Base-by-base conservation (phyloP, 345 rosid genomes). In the Populus alba region DNA sequence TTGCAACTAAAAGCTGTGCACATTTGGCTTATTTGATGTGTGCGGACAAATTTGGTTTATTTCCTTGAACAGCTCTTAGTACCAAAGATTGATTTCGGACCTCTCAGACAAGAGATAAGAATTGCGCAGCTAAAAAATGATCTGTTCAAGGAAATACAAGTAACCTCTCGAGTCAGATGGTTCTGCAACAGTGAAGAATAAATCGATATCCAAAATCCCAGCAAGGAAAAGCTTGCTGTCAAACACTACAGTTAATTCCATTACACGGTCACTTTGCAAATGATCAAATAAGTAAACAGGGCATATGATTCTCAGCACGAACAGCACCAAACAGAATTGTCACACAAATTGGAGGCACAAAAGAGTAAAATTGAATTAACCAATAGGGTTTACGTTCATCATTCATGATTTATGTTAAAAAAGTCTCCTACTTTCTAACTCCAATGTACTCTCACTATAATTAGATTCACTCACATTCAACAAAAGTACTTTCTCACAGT, bases 121-220 rank as follows among this genome's bases (percentile, higher is more conserved):
- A 33, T 33, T 33, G 35, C 5, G 4, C 35, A 33, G 35, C 35
- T 33, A 33, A 33, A 33, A 33, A 33, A 33, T 33, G 35, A 33
- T 33, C 35, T 3, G 35, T 33, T 33, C 35, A 33, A 62, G 67
- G n/a, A 35, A 49, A 8, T 20, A 29, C 8, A 27, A 23, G 51
- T 73, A 69, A 92, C 98, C 97, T 89, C 80, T 90, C 2, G 91
- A 85, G 71, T 91, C 89, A 8, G 88, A 73, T 0, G 98, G 92
- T 69, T 90, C 98, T 95, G 89, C 89, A 80, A 80, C 74, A 27
- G 11, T 31, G 45, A 73, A 51, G n/a, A 23, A 72, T 73, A 61
- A 68, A 66, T 72, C 43, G 29, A 33, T 45, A 39, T 39, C 38
- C 53, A 62, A 43, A 47, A 69, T 13, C n/a, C 18, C 49, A 7